phyloP scores from a whole-genome alignment of 805 yeast genomes.

The Cyberlindnera misumaiensis region DNA sequence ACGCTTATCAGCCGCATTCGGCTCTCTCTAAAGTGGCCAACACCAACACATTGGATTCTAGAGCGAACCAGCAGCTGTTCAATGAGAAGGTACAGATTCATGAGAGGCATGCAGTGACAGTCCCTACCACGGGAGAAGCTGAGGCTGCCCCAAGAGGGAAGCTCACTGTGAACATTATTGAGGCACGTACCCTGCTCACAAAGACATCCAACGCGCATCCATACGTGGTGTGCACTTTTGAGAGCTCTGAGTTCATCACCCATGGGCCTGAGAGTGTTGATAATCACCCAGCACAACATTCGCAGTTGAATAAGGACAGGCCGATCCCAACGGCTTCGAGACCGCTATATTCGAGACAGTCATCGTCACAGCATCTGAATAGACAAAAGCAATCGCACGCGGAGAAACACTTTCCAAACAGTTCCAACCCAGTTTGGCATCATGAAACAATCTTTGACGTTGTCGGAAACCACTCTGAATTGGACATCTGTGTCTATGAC shows the following conservation, averaged over 20 bases:
- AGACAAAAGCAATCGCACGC: slow-evolving; percentile 18
- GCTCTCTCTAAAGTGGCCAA: slow-evolving; percentile 28
- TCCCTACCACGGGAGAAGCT: background rate
- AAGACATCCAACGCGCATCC: slow-evolving; percentile 58
- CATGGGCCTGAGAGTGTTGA: slow-evolving; percentile 54
- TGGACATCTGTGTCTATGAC: slow-evolving; percentile 90
- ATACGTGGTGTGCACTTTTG: slow-evolving; percentile 87
- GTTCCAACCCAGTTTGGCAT: slow-evolving; percentile 77
- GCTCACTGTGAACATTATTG: slow-evolving; percentile 70
- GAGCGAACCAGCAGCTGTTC: background rate
- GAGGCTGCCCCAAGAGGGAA: slow-evolving; percentile 63
- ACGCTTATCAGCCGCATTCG: slow-evolving; percentile 28
- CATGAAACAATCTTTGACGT: slow-evolving; percentile 93
- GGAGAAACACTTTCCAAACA: slow-evolving; percentile 23
- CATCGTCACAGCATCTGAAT: slow-evolving; percentile 35
- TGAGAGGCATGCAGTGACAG: background rate
- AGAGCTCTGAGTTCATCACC: slow-evolving; percentile 84
- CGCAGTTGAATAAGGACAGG: slow-evolving; percentile 11
- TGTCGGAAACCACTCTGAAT: slow-evolving; percentile 71
- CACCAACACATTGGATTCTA: slow-evolving; percentile 9
- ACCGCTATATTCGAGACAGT: slow-evolving; percentile 38
- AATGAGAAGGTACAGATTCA: background rate
- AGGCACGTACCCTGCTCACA: slow-evolving; percentile 65
- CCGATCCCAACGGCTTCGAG: slow-evolving; percentile 21
- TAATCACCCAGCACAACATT: slow-evolving; percentile 27